Percentiles rank a stretch among this genome's conserved stretches.
These are phyloP conservation scores for Populus pruinosa DNA, from an alignment of 345 rosid genomes.

Conservation along the genomic window DNA sequence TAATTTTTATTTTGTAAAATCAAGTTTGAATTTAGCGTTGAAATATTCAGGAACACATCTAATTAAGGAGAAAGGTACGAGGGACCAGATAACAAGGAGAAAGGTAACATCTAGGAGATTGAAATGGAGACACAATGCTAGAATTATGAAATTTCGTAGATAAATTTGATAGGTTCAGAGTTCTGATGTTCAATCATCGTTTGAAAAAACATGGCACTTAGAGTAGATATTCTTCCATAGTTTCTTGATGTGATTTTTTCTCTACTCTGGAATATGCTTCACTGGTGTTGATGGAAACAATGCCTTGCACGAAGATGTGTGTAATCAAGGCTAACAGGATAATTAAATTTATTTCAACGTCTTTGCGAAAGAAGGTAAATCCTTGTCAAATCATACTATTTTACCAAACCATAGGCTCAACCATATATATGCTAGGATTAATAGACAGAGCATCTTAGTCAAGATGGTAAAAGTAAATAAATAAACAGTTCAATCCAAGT, in stretches of 20 bases:
- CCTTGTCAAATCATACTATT: not conserved
- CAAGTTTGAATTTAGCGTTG: too few species aligned
- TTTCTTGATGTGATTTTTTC: not conserved
- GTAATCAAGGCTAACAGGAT: not conserved
- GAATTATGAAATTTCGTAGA: not conserved
- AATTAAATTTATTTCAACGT: not conserved
- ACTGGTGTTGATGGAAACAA: too few species aligned
- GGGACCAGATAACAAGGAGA: slow-evolving; percentile 19
- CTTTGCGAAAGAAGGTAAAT: not conserved
- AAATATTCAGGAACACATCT: too few species aligned
- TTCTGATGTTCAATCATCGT: not conserved
- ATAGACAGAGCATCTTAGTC: not conserved
- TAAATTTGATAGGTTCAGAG: not conserved
- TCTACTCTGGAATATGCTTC: too few species aligned
- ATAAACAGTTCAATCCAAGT: too few species aligned
- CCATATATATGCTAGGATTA: not conserved
- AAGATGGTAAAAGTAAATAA: too few species aligned
- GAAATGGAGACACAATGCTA: not conserved
- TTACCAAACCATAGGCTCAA: not conserved
- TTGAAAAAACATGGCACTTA: not conserved
- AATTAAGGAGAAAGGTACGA: slow-evolving; percentile 11
- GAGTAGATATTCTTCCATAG: not conserved
- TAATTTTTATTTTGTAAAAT: too few species aligned
- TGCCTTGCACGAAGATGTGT: not conserved
- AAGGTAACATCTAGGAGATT: slow-evolving; percentile 18